phyloP scores from a whole-genome alignment of 805 yeast genomes.

The Candida pseudoglaebosa region DNA sequence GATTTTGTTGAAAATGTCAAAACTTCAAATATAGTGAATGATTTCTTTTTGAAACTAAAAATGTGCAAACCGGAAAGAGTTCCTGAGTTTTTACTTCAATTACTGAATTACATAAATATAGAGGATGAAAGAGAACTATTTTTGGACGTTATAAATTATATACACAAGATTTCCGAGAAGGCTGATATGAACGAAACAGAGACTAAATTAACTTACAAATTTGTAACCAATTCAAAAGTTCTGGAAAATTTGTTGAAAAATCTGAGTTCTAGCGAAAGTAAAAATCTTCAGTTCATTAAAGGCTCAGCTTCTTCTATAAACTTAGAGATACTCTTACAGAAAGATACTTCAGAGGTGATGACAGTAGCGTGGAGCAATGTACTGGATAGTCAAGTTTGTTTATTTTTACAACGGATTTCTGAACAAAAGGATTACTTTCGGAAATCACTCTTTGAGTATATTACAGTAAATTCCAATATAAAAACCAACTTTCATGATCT shows the following conservation, averaged over 20 bases:
- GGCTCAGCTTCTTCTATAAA: constrained; percentile 1
- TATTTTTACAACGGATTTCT: constrained; percentile 9
- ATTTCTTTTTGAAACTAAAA: constrained; percentile 26
- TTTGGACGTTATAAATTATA: constrained; percentile 24
- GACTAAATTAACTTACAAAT: constrained; percentile 16
- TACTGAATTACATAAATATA: constrained; percentile 12
- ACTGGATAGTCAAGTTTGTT: constrained; percentile 6
- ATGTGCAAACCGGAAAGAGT: constrained; percentile 11
- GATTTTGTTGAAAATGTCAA: constrained; percentile 13
- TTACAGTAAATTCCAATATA: constrained; percentile 5
- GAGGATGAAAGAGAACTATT: constrained; percentile 13
- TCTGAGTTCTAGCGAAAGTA: constrained; percentile 7
- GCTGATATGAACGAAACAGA: constrained; percentile 18
- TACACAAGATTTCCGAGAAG: constrained; percentile 27
- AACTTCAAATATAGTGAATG: constrained; percentile 28
- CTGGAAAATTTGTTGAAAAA: constrained; percentile 15
- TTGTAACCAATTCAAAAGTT: constrained; percentile 14
- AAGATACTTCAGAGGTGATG: constrained; percentile 5
- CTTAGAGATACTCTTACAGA: neutral
- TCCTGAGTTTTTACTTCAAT: constrained; percentile 3
- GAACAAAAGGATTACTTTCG: constrained; percentile 7
- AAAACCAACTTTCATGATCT: constrained; percentile 12
- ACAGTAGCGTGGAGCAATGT: constrained; percentile 15
- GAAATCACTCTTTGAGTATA: constrained; percentile 11
- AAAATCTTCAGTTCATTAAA: constrained; percentile 13